phyloP scores from a whole-genome alignment of 306 rosid genomes.

The Begonia fuchsioides region DNA sequence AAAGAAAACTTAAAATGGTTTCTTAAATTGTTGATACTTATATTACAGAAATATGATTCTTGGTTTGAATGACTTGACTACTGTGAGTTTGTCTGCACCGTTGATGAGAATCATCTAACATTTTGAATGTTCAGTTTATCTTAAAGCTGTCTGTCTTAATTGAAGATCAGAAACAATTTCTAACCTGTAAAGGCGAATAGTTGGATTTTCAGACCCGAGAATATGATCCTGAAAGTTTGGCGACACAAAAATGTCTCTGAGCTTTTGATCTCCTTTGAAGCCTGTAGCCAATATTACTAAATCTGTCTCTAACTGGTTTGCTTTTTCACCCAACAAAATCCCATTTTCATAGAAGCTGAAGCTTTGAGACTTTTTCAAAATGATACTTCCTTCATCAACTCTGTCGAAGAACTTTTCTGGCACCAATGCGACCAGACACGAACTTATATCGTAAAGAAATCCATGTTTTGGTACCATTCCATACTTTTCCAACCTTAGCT shows the following conservation, averaged over 20 bases:
- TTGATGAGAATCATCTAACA: too few species aligned
- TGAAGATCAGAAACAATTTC: too few species aligned
- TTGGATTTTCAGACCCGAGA: slow-evolving; percentile 15
- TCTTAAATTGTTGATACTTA: too few species aligned
- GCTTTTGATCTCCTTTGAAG: slow-evolving; percentile 47
- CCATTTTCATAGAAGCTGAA: slow-evolving; percentile 42
- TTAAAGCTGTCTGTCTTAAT: too few species aligned
- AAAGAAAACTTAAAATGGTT: too few species aligned
- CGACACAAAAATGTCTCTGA: slow-evolving; percentile 35
- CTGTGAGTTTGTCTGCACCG: too few species aligned
- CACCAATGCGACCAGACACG: slow-evolving; percentile 24
- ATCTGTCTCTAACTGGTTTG: slow-evolving; percentile 19
- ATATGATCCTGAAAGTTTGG: slow-evolving; percentile 33
- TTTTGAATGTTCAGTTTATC: too few species aligned
- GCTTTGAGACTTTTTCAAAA: slow-evolving; percentile 27
- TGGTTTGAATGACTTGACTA: too few species aligned
- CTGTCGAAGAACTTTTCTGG: slow-evolving; percentile 42
- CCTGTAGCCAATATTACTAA: slow-evolving; percentile 55
- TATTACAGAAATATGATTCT: too few species aligned
- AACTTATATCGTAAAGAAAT: slow-evolving; percentile 28
- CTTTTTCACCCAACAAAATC: slow-evolving; percentile 31
- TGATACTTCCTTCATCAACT: slow-evolving; percentile 54
- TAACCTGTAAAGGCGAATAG: slow-evolving; percentile 49
- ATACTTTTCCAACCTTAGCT: slow-evolving; percentile 28
- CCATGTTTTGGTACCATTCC: slow-evolving; percentile 61